phyloP scores from a whole-genome alignment of 495 filamentous ascomycete species.

The Staphylotrichum longicolle region DNA sequence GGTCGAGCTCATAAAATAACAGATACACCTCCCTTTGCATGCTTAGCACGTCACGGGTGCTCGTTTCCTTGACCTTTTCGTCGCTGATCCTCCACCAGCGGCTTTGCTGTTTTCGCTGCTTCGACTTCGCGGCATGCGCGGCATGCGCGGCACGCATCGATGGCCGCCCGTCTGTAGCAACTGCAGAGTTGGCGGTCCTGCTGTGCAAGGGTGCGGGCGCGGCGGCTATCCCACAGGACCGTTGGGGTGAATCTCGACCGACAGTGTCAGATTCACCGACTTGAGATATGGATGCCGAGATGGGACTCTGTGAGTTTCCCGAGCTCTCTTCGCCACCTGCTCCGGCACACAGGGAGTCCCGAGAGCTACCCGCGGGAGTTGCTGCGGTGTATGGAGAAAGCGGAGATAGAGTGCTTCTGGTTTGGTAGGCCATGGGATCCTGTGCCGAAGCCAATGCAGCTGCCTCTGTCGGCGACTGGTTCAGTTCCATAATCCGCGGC shows the following conservation, averaged over 20 bases:
- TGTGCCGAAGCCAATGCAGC: constrained; percentile 40
- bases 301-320: not conserved
- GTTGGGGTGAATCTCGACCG: constrained; percentile 41
- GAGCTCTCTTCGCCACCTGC: not conserved
- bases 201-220: constrained; percentile 7
- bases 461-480: constrained; percentile 16
- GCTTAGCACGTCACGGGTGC: constrained; percentile 80
- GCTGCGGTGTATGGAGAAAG: constrained; percentile 23
- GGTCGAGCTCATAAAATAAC: constrained; percentile 87
- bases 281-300: not conserved
- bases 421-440: constrained; percentile 35
- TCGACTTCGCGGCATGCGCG: constrained; percentile 34
- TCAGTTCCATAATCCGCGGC: constrained; percentile 34
- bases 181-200: not conserved
- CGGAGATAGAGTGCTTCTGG: constrained; percentile 29
- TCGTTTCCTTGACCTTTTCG: constrained; percentile 92
- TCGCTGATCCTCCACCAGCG: constrained; percentile 99
- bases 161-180: not conserved
- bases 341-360: not conserved
- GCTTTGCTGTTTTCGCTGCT: constrained; percentile 60
- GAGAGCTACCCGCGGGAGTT: not conserved
- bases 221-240: constrained; percentile 12
- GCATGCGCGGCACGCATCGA: not conserved
- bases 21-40: constrained; percentile 98
- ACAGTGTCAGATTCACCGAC: constrained; percentile 34